Evolutionary conservation across 225 moss, liverwort and hornwort genomes (phyloP).

Genomic region (Polytrichum formosum): DNA sequence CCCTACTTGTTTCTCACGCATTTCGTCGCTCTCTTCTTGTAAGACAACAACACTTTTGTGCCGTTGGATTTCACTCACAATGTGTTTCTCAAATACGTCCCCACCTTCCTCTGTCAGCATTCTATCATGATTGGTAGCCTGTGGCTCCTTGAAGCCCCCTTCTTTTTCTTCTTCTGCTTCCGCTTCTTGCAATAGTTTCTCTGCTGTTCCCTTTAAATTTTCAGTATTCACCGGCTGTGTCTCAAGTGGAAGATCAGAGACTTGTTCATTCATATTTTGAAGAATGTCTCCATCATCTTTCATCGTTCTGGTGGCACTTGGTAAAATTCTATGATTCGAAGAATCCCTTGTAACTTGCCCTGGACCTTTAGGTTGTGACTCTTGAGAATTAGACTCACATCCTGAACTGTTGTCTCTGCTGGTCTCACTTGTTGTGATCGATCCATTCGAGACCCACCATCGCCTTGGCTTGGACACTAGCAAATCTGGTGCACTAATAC

Average conservation of each 20-base stretch:
- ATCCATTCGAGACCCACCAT: slow-evolving; percentile 40
- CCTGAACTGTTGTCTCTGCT: background rate
- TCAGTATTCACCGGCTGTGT: background rate
- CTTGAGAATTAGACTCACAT: background rate
- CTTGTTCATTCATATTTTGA: background rate
- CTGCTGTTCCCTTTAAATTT: background rate
- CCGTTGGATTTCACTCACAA: slow-evolving; percentile 3
- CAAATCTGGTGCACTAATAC: slow-evolving; percentile 12
- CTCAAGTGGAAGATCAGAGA: background rate
- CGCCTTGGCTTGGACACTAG: slow-evolving; percentile 38
- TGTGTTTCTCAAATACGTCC: slow-evolving; percentile 5
- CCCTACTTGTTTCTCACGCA: slow-evolving; percentile 12
- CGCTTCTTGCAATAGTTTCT: no score
- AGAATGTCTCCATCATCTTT: no score
- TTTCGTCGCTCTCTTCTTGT: slow-evolving; percentile 13
- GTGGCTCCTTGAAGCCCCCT: slow-evolving; percentile 2
- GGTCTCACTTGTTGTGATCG: background rate
- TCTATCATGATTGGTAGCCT: background rate
- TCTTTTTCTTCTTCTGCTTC: background rate
- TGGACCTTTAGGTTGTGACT: background rate
- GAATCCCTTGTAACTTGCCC: background rate
- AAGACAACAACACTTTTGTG: slow-evolving; percentile 13
- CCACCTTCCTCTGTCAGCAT: background rate
- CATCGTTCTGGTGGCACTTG: no score
- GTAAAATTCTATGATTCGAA: background rate